phyloP scores from a whole-genome alignment of 192 early-diverging fungal species.

The Backusella tarrabulga region DNA sequence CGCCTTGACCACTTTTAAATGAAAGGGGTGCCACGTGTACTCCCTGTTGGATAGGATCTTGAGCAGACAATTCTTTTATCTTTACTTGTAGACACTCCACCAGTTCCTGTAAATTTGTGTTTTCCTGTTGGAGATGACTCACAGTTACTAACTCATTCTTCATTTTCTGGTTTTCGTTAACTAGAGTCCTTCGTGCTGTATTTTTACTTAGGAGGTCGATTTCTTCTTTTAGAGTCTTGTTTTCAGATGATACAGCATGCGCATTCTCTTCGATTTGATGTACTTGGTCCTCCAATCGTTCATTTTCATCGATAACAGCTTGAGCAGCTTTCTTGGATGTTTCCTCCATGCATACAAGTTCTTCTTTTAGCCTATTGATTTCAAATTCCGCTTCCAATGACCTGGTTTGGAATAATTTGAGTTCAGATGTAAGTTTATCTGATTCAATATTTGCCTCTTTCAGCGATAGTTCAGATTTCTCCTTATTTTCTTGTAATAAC shows the following conservation, averaged over 20 bases:
- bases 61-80: neutral
- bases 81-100: neutral
- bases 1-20: neutral
- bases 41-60: neutral
- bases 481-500: neutral
- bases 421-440: conserved; percentile 7
- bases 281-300: neutral
- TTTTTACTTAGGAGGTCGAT: neutral
- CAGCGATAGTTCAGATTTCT: neutral
- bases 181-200: neutral
- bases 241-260: neutral
- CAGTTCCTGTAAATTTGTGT: neutral
- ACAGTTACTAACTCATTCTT: neutral
- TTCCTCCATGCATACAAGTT: neutral
- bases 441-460: conserved; percentile 10
- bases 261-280: neutral
- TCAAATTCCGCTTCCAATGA: neutral
- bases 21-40: neutral
- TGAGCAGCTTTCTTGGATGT: neutral
- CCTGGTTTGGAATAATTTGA: neutral
- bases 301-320: neutral
- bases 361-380: neutral
- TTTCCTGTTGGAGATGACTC: neutral
- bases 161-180: conserved; percentile 1
- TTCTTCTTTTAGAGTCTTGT: neutral